Conservation (phyloP, 2,329 filamentous ascomycete genomes). For the Colletotrichum gigasporum region DNA sequence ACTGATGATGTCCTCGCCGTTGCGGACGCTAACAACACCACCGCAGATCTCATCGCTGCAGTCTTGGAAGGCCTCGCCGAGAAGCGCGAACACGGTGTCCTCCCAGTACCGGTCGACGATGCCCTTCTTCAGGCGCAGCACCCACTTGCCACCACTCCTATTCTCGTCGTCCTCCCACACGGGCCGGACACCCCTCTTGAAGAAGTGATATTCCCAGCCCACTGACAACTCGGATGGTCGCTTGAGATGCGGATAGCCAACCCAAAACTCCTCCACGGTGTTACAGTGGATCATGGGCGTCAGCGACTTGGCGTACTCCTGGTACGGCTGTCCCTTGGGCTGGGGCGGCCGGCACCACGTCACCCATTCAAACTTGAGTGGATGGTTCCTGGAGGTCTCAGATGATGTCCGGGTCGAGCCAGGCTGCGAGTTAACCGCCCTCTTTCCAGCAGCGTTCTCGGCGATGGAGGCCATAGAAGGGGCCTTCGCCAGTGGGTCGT, state of each 20-base stretch:
- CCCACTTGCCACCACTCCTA: slow-evolving; percentile 96
- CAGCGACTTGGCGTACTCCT: slow-evolving; percentile 97
- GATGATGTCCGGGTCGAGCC: slow-evolving; percentile 30
- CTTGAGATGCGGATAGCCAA: slow-evolving; percentile 88
- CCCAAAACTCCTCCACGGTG: slow-evolving; percentile 91
- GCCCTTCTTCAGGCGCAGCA: slow-evolving; percentile 95
- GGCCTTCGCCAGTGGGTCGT: slow-evolving; percentile 46
- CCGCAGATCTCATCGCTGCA: slow-evolving; percentile 95
- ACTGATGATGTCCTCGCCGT: slow-evolving; percentile 95
- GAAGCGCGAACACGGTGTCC: slow-evolving; percentile 86
- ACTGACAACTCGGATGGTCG: slow-evolving; percentile 87
- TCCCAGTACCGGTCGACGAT: slow-evolving; percentile 98
- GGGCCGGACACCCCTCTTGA: slow-evolving; percentile 94
- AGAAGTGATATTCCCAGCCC: slow-evolving; percentile 97
- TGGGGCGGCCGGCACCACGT: slow-evolving; percentile 98
- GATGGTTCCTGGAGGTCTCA: slow-evolving; percentile 30
- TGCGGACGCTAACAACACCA: slow-evolving; percentile 91
- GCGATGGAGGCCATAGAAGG: slow-evolving; percentile 57
- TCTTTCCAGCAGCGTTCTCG: slow-evolving; percentile 64
- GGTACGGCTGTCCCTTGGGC: slow-evolving; percentile 86
- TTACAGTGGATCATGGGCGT: slow-evolving; percentile 84
- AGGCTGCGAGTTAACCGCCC: slow-evolving; percentile 26
- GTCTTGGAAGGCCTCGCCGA: slow-evolving; percentile 94
- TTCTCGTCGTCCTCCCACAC: slow-evolving; percentile 99
- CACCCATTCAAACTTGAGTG: slow-evolving; percentile 87